Percentiles rank a stretch among this genome's conserved stretches.
Evolutionary conservation across 1,284 basidiomycete genomes (phyloP).

Genomic region (Ustilago esculenta): DNA sequence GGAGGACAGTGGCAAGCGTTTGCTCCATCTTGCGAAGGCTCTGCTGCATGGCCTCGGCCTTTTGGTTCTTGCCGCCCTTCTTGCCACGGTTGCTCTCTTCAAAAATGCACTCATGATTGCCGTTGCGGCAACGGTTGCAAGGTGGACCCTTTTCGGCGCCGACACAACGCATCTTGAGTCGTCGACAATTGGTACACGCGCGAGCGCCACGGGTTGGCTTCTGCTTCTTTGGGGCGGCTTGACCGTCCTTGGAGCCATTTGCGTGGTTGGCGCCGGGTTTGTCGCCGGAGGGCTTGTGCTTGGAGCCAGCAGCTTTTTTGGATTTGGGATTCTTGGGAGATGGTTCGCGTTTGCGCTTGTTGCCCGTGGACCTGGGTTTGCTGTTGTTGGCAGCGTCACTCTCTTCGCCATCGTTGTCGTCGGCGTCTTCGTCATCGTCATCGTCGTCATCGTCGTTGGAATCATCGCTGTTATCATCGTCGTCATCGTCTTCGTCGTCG

Average conservation of each 20-base stretch:
- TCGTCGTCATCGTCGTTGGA: slow-evolving; percentile 40
- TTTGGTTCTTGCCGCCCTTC: slow-evolving; percentile 63
- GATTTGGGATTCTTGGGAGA: slow-evolving; percentile 25
- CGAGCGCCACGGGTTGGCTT: slow-evolving; percentile 70
- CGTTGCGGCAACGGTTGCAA: slow-evolving; percentile 74
- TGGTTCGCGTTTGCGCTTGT: slow-evolving; percentile 45
- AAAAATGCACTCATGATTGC: slow-evolving; percentile 64
- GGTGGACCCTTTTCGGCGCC: slow-evolving; percentile 90
- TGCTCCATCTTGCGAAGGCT: slow-evolving; percentile 65
- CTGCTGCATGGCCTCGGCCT: slow-evolving; percentile 62
- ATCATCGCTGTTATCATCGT: slow-evolving; percentile 37
- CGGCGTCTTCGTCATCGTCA: slow-evolving; percentile 32
- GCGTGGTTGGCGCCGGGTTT: slow-evolving; percentile 6
- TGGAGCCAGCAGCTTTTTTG: slow-evolving; percentile 14
- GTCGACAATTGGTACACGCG: slow-evolving; percentile 91
- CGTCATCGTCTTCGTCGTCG: slow-evolving; percentile 37
- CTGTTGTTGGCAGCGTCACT: slow-evolving; percentile 25
- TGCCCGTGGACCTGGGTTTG: slow-evolving; percentile 16
- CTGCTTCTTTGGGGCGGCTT: slow-evolving; percentile 49
- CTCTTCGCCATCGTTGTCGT: slow-evolving; percentile 28
- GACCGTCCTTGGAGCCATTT: slow-evolving; percentile 14
- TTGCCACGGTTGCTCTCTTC: slow-evolving; percentile 65
- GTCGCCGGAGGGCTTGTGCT: slow-evolving; percentile 14
- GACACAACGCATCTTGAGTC: slow-evolving; percentile 98
- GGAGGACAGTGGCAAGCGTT: slow-evolving; percentile 59